phyloP scores from a whole-genome alignment of 2,329 filamentous ascomycete species.

The Hypoxylon sp. region DNA sequence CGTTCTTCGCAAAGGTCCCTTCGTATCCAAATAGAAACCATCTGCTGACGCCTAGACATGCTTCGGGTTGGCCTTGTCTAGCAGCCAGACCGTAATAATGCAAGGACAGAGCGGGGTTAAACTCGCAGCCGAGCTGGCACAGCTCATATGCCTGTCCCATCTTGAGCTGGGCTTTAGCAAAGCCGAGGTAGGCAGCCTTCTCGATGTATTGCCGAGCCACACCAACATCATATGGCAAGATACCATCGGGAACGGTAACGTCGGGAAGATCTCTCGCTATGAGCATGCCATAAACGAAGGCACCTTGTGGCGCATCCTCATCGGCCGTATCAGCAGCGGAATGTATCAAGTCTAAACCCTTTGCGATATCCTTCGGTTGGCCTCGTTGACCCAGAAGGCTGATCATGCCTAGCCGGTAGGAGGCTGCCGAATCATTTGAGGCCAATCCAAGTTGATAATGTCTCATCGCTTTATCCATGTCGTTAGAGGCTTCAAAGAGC shows the following conservation, averaged over 20 bases:
- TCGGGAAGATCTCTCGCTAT: slow-evolving; percentile 92
- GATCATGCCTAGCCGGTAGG: slow-evolving; percentile 95
- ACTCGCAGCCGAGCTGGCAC: slow-evolving; percentile 93
- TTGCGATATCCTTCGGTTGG: slow-evolving; percentile 83
- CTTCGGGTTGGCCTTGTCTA: slow-evolving; percentile 91
- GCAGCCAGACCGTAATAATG: slow-evolving; percentile 97
- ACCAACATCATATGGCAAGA: slow-evolving; percentile 79
- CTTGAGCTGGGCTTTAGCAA: slow-evolving; percentile 95
- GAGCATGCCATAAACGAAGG: slow-evolving; percentile 96
- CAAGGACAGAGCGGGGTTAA: slow-evolving; percentile 90
- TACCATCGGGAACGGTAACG: slow-evolving; percentile 80
- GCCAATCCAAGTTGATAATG: slow-evolving; percentile 89
- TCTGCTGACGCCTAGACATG: slow-evolving; percentile 95
- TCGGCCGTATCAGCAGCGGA: slow-evolving; percentile 88
- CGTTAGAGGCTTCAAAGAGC: slow-evolving; percentile 96
- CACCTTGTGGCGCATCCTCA: slow-evolving; percentile 96
- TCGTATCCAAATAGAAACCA: slow-evolving; percentile 99
- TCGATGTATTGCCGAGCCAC: slow-evolving; percentile 90
- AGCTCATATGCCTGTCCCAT: slow-evolving; percentile 98
- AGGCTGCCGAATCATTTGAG: slow-evolving; percentile 88
- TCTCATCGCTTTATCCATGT: slow-evolving; percentile 88
- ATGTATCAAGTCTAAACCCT: slow-evolving; percentile 85
- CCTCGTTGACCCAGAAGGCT: slow-evolving; percentile 93
- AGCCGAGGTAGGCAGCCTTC: slow-evolving; percentile 95
- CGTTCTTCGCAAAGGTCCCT: slow-evolving; percentile 93